A percentile compares a stretch with the other conserved stretches of the same genome.
These are phyloP conservation scores for Pleurotus platypus DNA, from an alignment of 768 basidiomycete species.

Conservation along the genomic window DNA sequence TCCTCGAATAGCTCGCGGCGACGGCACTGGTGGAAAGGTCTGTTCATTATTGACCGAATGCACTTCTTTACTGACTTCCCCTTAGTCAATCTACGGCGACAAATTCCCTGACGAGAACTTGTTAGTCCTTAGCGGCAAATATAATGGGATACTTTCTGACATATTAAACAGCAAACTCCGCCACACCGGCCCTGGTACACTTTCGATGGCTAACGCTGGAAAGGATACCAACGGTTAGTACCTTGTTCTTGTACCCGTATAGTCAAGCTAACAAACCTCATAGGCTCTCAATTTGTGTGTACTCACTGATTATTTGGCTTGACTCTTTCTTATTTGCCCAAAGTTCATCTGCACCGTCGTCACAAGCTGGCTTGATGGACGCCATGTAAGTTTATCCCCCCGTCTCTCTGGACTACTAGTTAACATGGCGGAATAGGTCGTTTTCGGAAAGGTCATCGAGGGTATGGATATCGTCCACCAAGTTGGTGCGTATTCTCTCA, in stretches of 20 bases:
- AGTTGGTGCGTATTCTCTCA: constrained; percentile 53
- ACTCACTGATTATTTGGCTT: not conserved
- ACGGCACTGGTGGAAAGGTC: constrained; percentile 91
- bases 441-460: constrained; percentile 89
- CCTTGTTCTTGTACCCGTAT: not conserved
- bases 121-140: constrained; percentile 37
- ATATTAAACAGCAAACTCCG: constrained; percentile 74
- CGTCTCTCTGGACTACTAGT: not conserved
- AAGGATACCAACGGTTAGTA: constrained; percentile 85
- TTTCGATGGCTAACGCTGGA: constrained; percentile 95
- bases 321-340: constrained; percentile 10
- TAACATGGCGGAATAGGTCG: constrained; percentile 50
- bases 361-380: constrained; percentile 89
- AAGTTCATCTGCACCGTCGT: constrained; percentile 91
- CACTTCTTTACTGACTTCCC: constrained; percentile 2
- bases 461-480: constrained; percentile 83
- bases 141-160: constrained; percentile 1
- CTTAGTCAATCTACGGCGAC: constrained; percentile 85
- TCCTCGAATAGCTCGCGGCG: constrained; percentile 58
- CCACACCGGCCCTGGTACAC: constrained; percentile 82
- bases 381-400: constrained; percentile 50
- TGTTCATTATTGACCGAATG: not conserved
- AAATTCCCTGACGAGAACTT: constrained; percentile 96
- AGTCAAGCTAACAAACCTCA: not conserved
- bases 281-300: constrained; percentile 74